Conservation (phyloP, 2,329 filamentous ascomycete species). For the Alternaria sp. region DNA sequence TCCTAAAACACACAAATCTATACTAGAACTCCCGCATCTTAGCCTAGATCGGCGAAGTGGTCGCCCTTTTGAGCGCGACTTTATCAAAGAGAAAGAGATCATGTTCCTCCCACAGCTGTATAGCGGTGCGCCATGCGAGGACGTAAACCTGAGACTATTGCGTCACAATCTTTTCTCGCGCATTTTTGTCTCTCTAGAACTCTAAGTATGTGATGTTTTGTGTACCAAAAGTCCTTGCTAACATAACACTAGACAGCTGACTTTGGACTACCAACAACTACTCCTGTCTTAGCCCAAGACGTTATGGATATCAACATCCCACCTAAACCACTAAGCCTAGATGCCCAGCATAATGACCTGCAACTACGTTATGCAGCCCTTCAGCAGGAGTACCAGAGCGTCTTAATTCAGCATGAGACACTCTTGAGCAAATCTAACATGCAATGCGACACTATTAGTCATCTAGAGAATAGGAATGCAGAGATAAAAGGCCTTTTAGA, state of each 20-base stretch:
- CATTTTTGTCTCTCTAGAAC: slow-evolving; percentile 15
- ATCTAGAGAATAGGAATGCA: slow-evolving; percentile 13
- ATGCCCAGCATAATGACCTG: slow-evolving; percentile 10
- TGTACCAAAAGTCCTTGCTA: background rate
- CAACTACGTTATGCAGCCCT: slow-evolving; percentile 11
- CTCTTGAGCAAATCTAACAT: slow-evolving; percentile 3
- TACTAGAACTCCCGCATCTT: slow-evolving; percentile 3
- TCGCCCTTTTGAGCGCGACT: slow-evolving; percentile 14
- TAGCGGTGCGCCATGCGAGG: background rate
- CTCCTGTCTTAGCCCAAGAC: slow-evolving; percentile 4
- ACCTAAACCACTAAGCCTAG: background rate
- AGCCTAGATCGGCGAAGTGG: slow-evolving; percentile 9
- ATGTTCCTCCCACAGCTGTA: slow-evolving; percentile 19
- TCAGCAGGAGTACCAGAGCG: slow-evolving; percentile 5
- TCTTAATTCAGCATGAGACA: slow-evolving; percentile 1
- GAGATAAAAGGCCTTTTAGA: slow-evolving; percentile 14
- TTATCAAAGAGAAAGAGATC: slow-evolving; percentile 15
- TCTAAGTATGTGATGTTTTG: slow-evolving; percentile 6
- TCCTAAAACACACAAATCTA: background rate
- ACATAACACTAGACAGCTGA: slow-evolving; percentile 7
- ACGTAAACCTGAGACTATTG: slow-evolving; percentile 12
- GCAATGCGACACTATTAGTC: background rate
- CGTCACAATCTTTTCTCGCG: slow-evolving; percentile 14
- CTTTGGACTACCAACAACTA: slow-evolving; percentile 8
- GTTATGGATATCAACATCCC: slow-evolving; percentile 8